Evolutionary conservation across 306 rosid genomes (phyloP).

Genomic region (Rosa chinensis): DNA sequence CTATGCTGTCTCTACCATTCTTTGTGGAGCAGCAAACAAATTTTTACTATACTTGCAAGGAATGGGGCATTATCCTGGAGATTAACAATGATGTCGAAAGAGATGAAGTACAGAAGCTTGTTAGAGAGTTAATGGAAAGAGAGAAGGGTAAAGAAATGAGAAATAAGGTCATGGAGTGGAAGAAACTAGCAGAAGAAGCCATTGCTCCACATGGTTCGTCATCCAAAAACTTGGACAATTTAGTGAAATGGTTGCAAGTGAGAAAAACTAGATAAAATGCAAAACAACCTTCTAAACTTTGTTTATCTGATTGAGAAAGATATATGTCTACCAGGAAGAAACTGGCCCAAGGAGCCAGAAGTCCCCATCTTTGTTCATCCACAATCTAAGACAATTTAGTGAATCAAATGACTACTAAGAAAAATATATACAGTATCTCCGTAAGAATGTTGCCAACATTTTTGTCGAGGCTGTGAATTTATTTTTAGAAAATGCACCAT

Average conservation of each 20-base stretch:
- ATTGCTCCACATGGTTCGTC: neutral
- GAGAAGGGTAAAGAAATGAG: neutral
- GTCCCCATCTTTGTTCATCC: no score
- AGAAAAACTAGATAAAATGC: neutral
- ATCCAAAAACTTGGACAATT: neutral
- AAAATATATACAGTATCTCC: no score
- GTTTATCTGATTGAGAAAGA: no score
- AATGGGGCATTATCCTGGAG: slow-evolving; percentile 15
- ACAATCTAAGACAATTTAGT: no score
- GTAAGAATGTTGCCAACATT: no score
- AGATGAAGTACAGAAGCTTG: neutral
- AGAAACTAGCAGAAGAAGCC: slow-evolving; percentile 4
- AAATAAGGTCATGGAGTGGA: neutral
- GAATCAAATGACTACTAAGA: no score
- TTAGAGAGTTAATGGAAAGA: neutral
- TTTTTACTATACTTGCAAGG: neutral
- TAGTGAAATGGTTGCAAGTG: neutral
- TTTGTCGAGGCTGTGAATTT: no score
- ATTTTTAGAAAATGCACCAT: no score
- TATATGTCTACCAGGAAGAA: no score
- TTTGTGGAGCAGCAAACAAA: slow-evolving; percentile 11
- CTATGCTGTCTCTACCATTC: slow-evolving; percentile 14
- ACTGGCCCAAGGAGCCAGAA: no score
- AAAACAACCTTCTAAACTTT: no score
- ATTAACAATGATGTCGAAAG: neutral